A percentile compares a stretch with the other conserved stretches of the same genome.
Conservation (phyloP, 2,329 filamentous ascomycete species). For the Metarhizium anisopliae region DNA sequence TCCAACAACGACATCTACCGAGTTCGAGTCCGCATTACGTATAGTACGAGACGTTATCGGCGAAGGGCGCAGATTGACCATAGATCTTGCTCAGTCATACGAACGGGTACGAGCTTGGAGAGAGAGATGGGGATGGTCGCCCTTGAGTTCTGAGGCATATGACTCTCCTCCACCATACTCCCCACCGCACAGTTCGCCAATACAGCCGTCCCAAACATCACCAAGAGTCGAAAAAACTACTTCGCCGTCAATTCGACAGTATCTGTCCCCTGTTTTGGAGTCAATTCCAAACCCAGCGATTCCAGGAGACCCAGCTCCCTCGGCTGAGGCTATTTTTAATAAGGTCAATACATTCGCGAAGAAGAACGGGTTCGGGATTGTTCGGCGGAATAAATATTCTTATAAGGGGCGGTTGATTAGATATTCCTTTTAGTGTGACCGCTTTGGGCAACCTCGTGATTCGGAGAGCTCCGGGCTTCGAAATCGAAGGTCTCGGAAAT, state of each 20-base stretch:
- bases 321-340: not conserved
- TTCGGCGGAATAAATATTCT: slow-evolving; percentile 1
- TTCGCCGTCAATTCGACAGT: not conserved
- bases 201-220: not conserved
- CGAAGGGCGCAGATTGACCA: no score
- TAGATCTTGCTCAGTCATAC: no score
- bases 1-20: no score
- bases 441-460: slow-evolving; percentile 4
- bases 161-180: slow-evolving; percentile 8
- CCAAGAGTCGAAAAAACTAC: no score
- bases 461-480: slow-evolving; percentile 2
- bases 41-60: no score
- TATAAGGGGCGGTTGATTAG: slow-evolving; percentile 3
- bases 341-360: slow-evolving; percentile 4
- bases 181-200: not conserved
- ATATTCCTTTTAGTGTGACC: slow-evolving; percentile 8
- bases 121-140: no score
- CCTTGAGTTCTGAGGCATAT: slow-evolving; percentile 1
- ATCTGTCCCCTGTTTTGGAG: not conserved
- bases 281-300: slow-evolving; percentile 7
- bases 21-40: no score
- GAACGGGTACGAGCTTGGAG: no score
- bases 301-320: slow-evolving; percentile 1
- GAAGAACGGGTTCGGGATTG: slow-evolving; percentile 4
- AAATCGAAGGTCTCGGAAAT: slow-evolving; percentile 8